Base-by-base conservation (phyloP, 352 stramenopile genomes). In the Paralagenidium karlingii region DNA sequence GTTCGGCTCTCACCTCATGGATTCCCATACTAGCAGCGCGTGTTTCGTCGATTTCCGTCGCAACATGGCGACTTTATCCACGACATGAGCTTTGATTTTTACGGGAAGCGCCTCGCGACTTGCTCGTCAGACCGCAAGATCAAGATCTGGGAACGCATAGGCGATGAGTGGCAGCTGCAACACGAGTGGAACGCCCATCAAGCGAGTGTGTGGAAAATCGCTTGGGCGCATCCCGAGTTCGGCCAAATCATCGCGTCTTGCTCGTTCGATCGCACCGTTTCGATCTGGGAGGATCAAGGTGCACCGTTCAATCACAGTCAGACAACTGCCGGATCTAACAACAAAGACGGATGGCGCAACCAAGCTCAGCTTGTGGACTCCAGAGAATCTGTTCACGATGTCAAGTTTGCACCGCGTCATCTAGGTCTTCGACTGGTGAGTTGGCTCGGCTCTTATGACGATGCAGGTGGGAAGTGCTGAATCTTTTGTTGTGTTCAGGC, bases 191-290 rank as follows among this genome's bases (percentile, higher is more conserved):
- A 78, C 42, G 75, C 76, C 32, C 75, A 92, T 39, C 77, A 94
- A 50, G 88, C 82, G 8, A 83, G 82, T 20, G 88, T 98, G 7
- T 96, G 79, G 65, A 94, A 94, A 51, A 58, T 98, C 32, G 80
- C 71, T 36, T 98, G 91, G 91, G 87, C 83, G 0, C 89, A 98
- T 53, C 90, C 94, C 0, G 89, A 97, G 65, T 98, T 97, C 60
- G 92, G 94, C 36, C 83, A 96, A 67, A 83, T 97, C 47, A 44
- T 98, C 31, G 94, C 92, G 37, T 97, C 87, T 6, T 96, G 83
- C 58, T 82, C 85, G 29, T 91, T 94, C 33, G 86, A 98, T 59
- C 75, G 93, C 45, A 94, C 89, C 16, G 87, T 95, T 13, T 92
- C 84, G 21, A 85, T 98, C 30, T 98, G 92, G 91, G 89, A 98